phyloP scores from a whole-genome alignment of 345 rosid species.

The Ricinus communis region DNA sequence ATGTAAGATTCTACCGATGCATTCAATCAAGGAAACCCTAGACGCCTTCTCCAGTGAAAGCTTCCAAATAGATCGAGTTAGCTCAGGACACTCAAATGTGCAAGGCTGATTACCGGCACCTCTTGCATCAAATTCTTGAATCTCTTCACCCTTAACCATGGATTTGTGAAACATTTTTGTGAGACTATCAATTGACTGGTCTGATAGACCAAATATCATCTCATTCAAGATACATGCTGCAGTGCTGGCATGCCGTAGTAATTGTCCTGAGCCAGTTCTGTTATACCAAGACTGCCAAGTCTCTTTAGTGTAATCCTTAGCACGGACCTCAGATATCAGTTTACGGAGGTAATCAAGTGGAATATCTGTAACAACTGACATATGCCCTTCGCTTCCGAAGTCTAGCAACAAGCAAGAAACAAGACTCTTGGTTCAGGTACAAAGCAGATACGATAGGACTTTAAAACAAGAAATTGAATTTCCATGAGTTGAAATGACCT shows the following conservation, averaged over 20 bases:
- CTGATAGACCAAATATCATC: slow-evolving; percentile 81
- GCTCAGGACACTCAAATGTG: slow-evolving; percentile 9
- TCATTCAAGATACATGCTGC: slow-evolving; percentile 86
- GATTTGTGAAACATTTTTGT: slow-evolving; percentile 56
- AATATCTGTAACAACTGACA: slow-evolving; percentile 69
- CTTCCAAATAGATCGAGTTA: slow-evolving; percentile 50
- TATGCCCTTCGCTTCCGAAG: slow-evolving; percentile 50
- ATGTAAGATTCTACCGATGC: slow-evolving; percentile 79
- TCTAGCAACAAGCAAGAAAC: slow-evolving; percentile 49
- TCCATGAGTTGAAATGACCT: slow-evolving; percentile 57
- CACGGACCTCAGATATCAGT: slow-evolving; percentile 71
- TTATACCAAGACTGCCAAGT: slow-evolving; percentile 82
- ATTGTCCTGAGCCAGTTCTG: slow-evolving; percentile 72
- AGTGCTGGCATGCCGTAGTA: slow-evolving; percentile 77
- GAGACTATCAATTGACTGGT: slow-evolving; percentile 52
- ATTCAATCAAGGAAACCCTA: slow-evolving; percentile 58
- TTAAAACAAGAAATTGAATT: slow-evolving; percentile 19
- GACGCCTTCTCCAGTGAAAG: slow-evolving; percentile 43
- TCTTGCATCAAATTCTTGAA: slow-evolving; percentile 23
- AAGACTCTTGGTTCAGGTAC: slow-evolving; percentile 27
- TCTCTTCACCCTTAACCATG: slow-evolving; percentile 27
- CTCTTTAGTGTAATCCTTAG: slow-evolving; percentile 59
- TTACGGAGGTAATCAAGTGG: slow-evolving; percentile 62
- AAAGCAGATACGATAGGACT: slow-evolving; percentile 15
- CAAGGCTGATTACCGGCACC: slow-evolving; percentile 18